phyloP scores from a whole-genome alignment of 306 rosid species.

The Vicia faba region DNA sequence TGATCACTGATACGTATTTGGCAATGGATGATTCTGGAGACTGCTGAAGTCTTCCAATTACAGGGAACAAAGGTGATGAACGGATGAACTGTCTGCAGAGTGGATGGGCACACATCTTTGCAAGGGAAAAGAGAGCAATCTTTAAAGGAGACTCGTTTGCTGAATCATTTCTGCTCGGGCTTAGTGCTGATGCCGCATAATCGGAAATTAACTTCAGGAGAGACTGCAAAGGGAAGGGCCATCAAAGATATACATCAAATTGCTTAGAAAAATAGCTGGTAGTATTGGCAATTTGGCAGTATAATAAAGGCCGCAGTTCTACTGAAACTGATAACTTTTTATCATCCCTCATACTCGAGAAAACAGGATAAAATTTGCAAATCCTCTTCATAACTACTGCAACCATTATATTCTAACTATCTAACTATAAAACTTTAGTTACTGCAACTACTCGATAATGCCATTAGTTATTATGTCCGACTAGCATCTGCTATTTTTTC shows the following conservation, averaged over 20 bases:
- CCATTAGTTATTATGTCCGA: too few species aligned
- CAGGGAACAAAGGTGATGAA: conserved; percentile 75
- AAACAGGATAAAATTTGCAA: neutral
- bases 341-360: neutral
- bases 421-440: neutral
- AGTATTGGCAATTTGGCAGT: too few species aligned
- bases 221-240: conserved; percentile 56
- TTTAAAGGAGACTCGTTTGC: conserved; percentile 84
- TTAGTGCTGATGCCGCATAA: conserved; percentile 65
- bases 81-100: conserved; percentile 79
- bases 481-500: too few species aligned
- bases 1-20: conserved; percentile 63
- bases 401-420: neutral
- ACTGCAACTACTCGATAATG: too few species aligned
- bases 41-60: conserved; percentile 70
- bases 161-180: conserved; percentile 66
- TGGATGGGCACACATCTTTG: conserved; percentile 89
- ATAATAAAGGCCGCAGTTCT: too few species aligned
- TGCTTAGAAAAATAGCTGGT: neutral
- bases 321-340: too few species aligned
- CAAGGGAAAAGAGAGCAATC: conserved; percentile 84
- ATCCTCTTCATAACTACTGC: neutral
- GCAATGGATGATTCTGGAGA: conserved; percentile 82
- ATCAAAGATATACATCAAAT: neutral
- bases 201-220: conserved; percentile 78